These are phyloP conservation scores for Celoporthe dispersa DNA, from an alignment of 2,329 filamentous ascomycete species.

Conservation along the genomic window DNA sequence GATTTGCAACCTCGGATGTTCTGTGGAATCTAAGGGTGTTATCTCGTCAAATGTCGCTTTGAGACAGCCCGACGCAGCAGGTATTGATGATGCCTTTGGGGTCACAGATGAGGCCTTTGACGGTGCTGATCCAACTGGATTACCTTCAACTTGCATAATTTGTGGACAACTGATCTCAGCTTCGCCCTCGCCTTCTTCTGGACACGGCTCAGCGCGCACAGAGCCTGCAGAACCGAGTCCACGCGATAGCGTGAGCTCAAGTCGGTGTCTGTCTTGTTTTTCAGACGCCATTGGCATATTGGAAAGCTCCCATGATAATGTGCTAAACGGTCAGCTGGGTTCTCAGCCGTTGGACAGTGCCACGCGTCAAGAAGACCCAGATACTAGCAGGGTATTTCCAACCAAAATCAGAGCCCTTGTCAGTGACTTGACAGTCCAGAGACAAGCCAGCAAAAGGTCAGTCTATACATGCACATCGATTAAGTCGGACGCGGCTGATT, in stretches of 20 bases:
- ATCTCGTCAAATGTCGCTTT: neutral
- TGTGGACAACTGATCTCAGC: neutral
- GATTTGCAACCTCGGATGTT: neutral
- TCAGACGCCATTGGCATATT: neutral
- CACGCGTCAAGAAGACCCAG: neutral
- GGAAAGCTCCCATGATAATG: neutral
- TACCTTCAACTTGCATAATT: neutral
- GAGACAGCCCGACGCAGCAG: neutral
- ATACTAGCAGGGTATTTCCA: neutral
- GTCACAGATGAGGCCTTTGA: neutral
- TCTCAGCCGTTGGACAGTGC: neutral
- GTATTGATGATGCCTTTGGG: neutral
- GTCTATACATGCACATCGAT: neutral
- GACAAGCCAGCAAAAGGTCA: conserved; percentile 1
- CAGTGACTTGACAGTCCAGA: neutral
- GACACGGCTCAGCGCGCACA: neutral
- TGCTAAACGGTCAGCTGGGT: neutral
- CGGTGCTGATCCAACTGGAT: neutral
- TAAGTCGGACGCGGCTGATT: neutral
- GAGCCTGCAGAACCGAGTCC: neutral
- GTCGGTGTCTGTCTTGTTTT: neutral
- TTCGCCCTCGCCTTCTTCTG: neutral
- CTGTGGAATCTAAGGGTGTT: neutral
- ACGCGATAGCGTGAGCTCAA: neutral
- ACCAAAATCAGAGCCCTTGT: conserved; percentile 9